Base-by-base conservation (phyloP, 805 yeast species). In the Crinitomyces ghanaensis region DNA sequence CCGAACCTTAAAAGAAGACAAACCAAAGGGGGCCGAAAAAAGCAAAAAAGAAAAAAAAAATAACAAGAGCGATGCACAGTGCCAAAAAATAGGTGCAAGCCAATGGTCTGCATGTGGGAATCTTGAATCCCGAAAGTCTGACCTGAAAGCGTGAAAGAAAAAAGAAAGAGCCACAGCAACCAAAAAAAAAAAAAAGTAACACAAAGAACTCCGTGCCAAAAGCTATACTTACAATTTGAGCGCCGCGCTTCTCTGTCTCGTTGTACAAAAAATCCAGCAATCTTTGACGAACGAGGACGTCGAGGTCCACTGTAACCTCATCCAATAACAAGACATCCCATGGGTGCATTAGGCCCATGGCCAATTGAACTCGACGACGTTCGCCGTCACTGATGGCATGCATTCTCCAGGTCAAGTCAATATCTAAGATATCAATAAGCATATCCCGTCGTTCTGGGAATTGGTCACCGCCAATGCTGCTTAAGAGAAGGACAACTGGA, bases 241-340 rank as follows among this genome's bases (percentile, higher is more conserved):
- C 75, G 13, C 67, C 57, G 38, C 97, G 65, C 0, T 60, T 51
- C 31, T 60, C 62, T 4, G 95, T 83, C 53, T 91, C 98, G n/a
- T 57, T 50, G 43, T 66, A 68, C 45, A 91, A 61, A 51, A 82
- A 91, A 1, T 66, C 61, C 41, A 91, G 60, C 31, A 91, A 60
- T 35, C 83, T 66, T 21, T 75, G 72, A 45, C 98, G 67, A 2
- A 86, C 97, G 31, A 91, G 65, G 5, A 91, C 98, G 51, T 91
- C 98, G 44, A 91, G 65, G 55, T 91, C 98, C 18, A 91, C 95
- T 0, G 98, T 91, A 24, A 91, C 97, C 54, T 91, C 98, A 54
- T 91, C 98, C 30, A 91, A 62, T n/a, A 91, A 60, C 20, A 91
- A 60, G 14, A 85, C 65, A 40, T 72, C 74, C 94, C 96, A 91